Base-by-base conservation (phyloP, 345 rosid species). In the Arabidopsis suecica region DNA sequence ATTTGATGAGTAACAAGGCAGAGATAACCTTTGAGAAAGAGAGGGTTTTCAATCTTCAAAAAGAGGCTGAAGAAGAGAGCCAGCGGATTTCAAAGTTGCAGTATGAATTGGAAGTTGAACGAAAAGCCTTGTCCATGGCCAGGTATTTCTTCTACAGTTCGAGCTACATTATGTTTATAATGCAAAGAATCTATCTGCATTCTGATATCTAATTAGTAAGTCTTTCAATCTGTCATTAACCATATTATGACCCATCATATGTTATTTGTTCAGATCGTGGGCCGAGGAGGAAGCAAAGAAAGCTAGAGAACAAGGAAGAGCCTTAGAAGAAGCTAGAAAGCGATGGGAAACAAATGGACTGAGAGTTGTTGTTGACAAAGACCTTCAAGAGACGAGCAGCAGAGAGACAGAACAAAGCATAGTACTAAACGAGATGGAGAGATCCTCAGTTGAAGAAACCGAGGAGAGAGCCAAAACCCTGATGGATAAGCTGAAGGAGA, bases 271-370 rank as follows among this genome's bases (percentile, higher is more conserved):
- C 78, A 95, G 99, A 83, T 82, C 93, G 53, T 95, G 99, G 99
- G 99, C 99, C 5, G 96, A 92, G 85, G 97, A 92, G 32, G 99
- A 92, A 84, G 99, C 93, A 49, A 91, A 88, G 76, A 86, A 87
- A 85, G 97, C 93, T 16, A 86, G 86, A 59, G 97, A 88, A 72
- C 91, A 88, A 54, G 97, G 93, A 34, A 88, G 83, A 80, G 87
- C 89, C 69, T 84, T 95, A 36, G 97, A 92, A 77, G 94, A 90
- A 65, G 97, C 96, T 37, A 88, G 97, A 80, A 85, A 87, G 66
- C 88, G 81, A 36, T 95, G 97, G 97, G 93, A 88, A 88, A 89
- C 85, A 75, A 89, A 81, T 25, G 99, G 97, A 53, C 87, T 92
- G 65, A 86, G 78, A 74, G 97, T 92, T 13, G 87, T 92, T 1